Evolutionary conservation across 208 protist genomes (phyloP).

Genomic region (Acanthamoeba pearcei): DNA sequence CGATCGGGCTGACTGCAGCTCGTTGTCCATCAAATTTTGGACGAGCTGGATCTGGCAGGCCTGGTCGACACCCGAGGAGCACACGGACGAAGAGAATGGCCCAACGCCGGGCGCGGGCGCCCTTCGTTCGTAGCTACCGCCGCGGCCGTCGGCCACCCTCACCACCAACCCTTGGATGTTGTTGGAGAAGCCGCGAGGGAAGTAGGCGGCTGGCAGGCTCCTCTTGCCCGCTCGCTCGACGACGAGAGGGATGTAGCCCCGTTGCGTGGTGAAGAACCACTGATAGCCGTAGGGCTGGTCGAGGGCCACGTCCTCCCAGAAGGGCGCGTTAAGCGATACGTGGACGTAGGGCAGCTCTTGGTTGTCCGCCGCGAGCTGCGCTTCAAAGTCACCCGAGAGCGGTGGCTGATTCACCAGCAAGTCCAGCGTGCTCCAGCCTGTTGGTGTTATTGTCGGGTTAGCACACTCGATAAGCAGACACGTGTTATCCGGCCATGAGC

Average conservation of each 20-base stretch:
- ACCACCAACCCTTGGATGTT: constrained; percentile 39
- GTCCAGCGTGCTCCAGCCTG: constrained; percentile 63
- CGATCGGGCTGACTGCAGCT: neutral
- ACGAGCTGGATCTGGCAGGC: constrained; percentile 42
- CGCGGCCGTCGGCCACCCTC: constrained; percentile 24
- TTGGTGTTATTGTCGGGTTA: neutral
- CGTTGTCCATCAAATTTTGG: constrained; percentile 11
- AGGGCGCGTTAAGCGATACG: neutral
- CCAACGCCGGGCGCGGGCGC: neutral
- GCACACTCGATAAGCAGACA: neutral
- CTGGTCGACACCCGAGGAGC: constrained; percentile 20
- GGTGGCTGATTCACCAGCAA: constrained; percentile 72
- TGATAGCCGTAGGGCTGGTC: constrained; percentile 55
- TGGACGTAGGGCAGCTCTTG: constrained; percentile 5
- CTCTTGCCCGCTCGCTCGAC: neutral
- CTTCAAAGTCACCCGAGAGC: constrained; percentile 60
- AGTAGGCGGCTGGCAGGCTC: neutral
- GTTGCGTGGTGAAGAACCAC: constrained; percentile 56
- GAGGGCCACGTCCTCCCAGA: constrained; percentile 45
- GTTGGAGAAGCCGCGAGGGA: constrained; percentile 35
- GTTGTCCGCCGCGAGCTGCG: neutral
- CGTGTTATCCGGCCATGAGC: neutral
- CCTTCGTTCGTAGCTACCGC: constrained; percentile 23
- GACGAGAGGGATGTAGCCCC: constrained; percentile 28
- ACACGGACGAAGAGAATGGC: neutral